Percentiles rank a stretch among this genome's conserved stretches.
phyloP scores from a whole-genome alignment of 805 yeast species.

The Hanseniaspora lindneri region DNA sequence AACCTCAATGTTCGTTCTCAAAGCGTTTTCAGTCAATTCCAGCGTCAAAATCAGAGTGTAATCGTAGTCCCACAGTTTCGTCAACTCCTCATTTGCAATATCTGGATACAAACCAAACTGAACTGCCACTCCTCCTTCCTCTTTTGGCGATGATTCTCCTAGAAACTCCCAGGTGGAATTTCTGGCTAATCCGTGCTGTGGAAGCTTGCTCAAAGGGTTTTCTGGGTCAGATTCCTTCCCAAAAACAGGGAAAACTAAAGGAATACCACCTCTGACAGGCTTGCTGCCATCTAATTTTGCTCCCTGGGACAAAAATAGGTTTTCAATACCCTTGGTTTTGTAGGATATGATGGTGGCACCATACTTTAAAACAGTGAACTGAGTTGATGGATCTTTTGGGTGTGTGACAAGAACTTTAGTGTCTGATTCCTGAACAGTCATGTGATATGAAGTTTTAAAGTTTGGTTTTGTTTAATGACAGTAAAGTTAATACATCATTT shows the following conservation, averaged over 20 bases:
- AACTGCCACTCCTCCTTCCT: conserved; percentile 55
- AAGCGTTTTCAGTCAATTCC: conserved; percentile 42
- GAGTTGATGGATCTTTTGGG: conserved; percentile 40
- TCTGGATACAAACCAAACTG: conserved; percentile 91
- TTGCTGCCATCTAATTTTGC: conserved; percentile 84
- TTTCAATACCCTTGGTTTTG: conserved; percentile 60
- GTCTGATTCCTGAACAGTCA: conserved; percentile 59
- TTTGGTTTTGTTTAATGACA: too few relatives aligned
- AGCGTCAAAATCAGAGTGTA: conserved; percentile 68
- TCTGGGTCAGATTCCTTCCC: conserved; percentile 45
- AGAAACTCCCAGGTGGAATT: conserved; percentile 84
- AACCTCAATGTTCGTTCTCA: conserved; percentile 64
- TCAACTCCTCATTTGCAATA: conserved; percentile 53
- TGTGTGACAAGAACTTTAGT: conserved; percentile 49
- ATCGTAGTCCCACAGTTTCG: conserved; percentile 50
- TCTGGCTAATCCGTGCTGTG: conserved; percentile 96
- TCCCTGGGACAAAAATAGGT: conserved; percentile 65
- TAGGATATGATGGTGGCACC: conserved; percentile 89
- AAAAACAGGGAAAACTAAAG: conserved; percentile 86
- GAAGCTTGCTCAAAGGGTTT: conserved; percentile 48
- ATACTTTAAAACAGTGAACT: conserved; percentile 59
- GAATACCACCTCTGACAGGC: conserved; percentile 96
- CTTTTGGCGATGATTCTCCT: conserved; percentile 50
- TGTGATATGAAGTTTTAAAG: too few relatives aligned
- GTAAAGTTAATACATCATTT: too few relatives aligned